Percentiles rank a stretch among this genome's conserved stretches.
These are phyloP conservation scores for Telfairia occidentalis DNA, from an alignment of 331 rosid species.

Conservation along the genomic window DNA sequence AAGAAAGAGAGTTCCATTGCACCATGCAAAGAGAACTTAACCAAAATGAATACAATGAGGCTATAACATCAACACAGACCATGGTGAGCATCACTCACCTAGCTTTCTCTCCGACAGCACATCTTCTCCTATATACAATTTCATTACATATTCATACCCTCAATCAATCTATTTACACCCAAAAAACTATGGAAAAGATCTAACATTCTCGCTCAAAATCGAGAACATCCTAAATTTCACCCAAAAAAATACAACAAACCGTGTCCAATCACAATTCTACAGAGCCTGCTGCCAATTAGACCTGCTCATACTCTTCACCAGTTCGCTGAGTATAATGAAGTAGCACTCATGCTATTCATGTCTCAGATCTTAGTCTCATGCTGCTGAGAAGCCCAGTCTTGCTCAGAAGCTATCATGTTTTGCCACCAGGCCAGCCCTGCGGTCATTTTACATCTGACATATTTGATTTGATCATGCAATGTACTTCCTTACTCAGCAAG, in stretches of 20 bases:
- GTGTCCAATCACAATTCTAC: slow-evolving; percentile 17
- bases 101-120: slow-evolving; percentile 19
- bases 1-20: slow-evolving; percentile 18
- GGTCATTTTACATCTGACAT: slow-evolving; percentile 15
- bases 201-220: slow-evolving; percentile 28
- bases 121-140: slow-evolving; percentile 26
- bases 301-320: slow-evolving; percentile 7
- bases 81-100: neutral
- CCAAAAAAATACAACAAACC: slow-evolving; percentile 26
- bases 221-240: slow-evolving; percentile 22
- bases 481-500: slow-evolving; percentile 19
- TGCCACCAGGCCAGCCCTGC: slow-evolving; percentile 39
- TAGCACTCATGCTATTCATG: neutral
- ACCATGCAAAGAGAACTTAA: slow-evolving; percentile 24
- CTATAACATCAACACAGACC: neutral
- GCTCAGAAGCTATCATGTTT: neutral
- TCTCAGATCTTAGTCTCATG: slow-evolving; percentile 6
- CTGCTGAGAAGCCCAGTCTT: slow-evolving; percentile 16
- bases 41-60: slow-evolving; percentile 14
- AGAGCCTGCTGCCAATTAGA: neutral
- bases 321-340: neutral
- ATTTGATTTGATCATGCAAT: neutral
- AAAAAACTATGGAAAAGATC: slow-evolving; percentile 15
- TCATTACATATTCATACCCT: slow-evolving; percentile 8
- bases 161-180: slow-evolving; percentile 57